Evolutionary conservation across 1,284 basidiomycete species (phyloP).

Genomic region (Ceratobasidium papillatum): DNA sequence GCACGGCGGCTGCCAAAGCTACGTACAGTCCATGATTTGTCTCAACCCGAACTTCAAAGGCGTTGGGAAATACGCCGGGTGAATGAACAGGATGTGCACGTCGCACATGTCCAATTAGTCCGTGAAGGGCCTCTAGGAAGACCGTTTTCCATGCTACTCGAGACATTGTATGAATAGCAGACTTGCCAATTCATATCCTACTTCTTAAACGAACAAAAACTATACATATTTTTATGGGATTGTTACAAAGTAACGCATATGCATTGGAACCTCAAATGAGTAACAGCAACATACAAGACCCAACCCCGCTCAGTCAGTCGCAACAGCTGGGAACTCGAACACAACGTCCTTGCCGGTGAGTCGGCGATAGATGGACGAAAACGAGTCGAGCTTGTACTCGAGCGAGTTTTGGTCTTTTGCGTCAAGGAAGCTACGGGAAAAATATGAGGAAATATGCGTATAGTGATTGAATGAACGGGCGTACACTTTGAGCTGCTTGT

Average conservation of each 20-base stretch:
- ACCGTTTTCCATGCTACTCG: not conserved
- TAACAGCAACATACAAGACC: slow-evolving; percentile 18
- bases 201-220: not conserved
- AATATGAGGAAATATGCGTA: not conserved
- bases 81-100: not conserved
- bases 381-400: slow-evolving; percentile 99
- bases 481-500: slow-evolving; percentile 94
- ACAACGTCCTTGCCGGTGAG: slow-evolving; percentile 94
- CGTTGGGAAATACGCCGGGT: not conserved
- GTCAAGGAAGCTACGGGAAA: slow-evolving; percentile 83
- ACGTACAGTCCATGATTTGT: not conserved
- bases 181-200: not conserved
- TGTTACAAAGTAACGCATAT: slow-evolving; percentile 32
- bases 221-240: slow-evolving; percentile 26
- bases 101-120: not conserved
- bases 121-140: not conserved
- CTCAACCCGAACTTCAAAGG: slow-evolving; percentile 4
- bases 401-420: slow-evolving; percentile 97
- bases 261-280: slow-evolving; percentile 39
- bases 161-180: not conserved
- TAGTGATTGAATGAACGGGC: slow-evolving; percentile 49
- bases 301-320: slow-evolving; percentile 40
- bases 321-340: slow-evolving; percentile 79
- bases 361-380: slow-evolving; percentile 93
- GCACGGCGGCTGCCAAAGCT: not conserved